Evolutionary conservation across 2,329 filamentous ascomycete species (phyloP), one percentile per base, ranked within the genome.

Genomic region (Talaromyces sp.): DNA sequence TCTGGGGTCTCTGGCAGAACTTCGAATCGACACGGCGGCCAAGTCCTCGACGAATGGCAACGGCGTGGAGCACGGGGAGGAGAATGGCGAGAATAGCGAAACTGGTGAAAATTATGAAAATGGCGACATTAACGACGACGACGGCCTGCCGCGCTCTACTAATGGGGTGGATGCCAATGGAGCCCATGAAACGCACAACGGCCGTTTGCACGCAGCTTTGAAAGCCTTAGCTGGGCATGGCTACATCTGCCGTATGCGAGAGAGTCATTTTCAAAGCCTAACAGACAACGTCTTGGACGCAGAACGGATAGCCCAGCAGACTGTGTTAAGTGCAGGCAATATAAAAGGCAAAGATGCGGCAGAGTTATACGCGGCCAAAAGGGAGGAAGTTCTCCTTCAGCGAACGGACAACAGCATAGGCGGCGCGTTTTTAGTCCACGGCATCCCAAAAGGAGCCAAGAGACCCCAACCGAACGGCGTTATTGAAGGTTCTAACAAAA

Each of bases 261-360:
- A 78, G 38, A 70, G 71, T 14, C 73, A 77, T 55, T 75, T 78
- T 58, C 76, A 78, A 56, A 77, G 74, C 56, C 68, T 70, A n/a
- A 67, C 69, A 2, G 76, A 78, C 61, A 75, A 74, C 43, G 63
- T 66, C n/a, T 64, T 78, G n/a, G 71, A 75, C 56, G 74, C 74
- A 14, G 68, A 75, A 55, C 71, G 71, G 51, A 65, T 64, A n/a
- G 66, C 74, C 13, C 69, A 67, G 41, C 59, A 68, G 43, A 66
- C 67, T 35, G 65, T 71, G 19, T 70, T 73, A 57, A 64, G 19
- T 24, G 10, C 71, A 21, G 72, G 73, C 43, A 58, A 60, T 10
- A 57, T 77, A 62, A 78, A 76, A 63, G 75, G 76, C 26, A 77
- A 75, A 62, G 73, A 70, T 49, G 67, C 73, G 13, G 68, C 75